Percentiles rank a stretch among this genome's conserved stretches.
Conservation (phyloP, 495 filamentous ascomycete species). For the Hypoxylon rickii region DNA sequence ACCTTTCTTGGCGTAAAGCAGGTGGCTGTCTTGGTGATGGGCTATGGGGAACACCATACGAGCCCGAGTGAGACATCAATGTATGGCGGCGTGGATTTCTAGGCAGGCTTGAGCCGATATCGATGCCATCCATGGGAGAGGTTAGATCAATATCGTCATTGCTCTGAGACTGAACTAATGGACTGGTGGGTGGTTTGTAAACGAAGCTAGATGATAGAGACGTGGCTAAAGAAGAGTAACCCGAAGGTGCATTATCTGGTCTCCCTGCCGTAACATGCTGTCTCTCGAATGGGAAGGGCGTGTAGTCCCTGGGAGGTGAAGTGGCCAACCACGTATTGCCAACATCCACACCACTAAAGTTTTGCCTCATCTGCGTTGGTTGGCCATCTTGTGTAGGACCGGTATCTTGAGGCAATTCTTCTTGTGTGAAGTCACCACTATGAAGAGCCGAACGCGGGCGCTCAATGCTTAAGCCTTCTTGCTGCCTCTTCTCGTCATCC, state of each 20-base stretch:
- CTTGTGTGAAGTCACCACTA: conserved; percentile 82
- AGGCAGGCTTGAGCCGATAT: conserved; percentile 38
- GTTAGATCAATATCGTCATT: conserved; percentile 78
- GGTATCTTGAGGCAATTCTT: conserved; percentile 40
- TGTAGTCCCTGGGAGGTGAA: conserved; percentile 52
- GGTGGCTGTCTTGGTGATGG: conserved; percentile 42
- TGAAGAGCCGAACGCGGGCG: conserved; percentile 86
- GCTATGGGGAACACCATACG: conserved; percentile 34
- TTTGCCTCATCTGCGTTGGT: conserved; percentile 11
- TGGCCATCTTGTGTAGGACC: conserved; percentile 7
- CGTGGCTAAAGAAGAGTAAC: conserved; percentile 70
- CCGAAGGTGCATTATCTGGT: conserved; percentile 43
- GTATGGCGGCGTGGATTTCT: conserved; percentile 46
- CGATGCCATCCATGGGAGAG: conserved; percentile 52
- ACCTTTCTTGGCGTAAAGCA: conserved; percentile 54
- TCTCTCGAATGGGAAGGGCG: conserved; percentile 45
- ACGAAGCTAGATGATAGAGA: conserved; percentile 82
- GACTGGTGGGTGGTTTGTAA: conserved; percentile 87
- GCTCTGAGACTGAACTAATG: conserved; percentile 86
- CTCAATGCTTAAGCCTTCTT: conserved; percentile 67
- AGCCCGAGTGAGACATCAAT: conserved; percentile 40
- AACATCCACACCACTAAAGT: conserved; percentile 5
- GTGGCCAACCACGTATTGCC: conserved; percentile 45
- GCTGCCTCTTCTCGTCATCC: conserved; percentile 37
- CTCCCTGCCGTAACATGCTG: conserved; percentile 33